Conservation (phyloP, 129 eudicot genomes). For the Arctium lappa region DNA sequence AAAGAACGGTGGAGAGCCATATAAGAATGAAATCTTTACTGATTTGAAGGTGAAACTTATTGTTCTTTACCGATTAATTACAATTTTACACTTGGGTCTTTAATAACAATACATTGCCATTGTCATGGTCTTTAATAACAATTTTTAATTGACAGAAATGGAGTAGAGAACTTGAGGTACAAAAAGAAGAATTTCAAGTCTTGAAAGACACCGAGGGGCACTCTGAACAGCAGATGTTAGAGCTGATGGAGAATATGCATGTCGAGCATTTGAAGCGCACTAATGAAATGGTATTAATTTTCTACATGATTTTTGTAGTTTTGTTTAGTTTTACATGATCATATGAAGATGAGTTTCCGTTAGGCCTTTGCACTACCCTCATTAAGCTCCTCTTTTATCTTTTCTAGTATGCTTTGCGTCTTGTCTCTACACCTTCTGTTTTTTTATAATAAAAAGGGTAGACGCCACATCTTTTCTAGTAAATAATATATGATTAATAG, state of each 20-base stretch:
- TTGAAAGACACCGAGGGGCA: constrained; percentile 22
- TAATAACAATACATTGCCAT: too few species aligned
- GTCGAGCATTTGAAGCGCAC: constrained; percentile 34
- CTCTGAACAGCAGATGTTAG: constrained; percentile 44
- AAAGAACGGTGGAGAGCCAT: constrained; percentile 50
- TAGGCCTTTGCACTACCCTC: too few species aligned
- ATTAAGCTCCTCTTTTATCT: too few species aligned
- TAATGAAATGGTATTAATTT: constrained; percentile 63
- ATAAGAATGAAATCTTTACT: constrained; percentile 43
- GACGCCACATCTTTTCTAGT: too few species aligned
- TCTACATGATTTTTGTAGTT: not conserved
- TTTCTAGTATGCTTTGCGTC: too few species aligned
- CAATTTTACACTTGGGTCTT: not conserved
- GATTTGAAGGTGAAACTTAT: constrained; percentile 17
- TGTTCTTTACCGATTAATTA: not conserved
- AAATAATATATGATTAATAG: too few species aligned
- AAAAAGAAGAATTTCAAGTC: constrained; percentile 29
- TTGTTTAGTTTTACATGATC: not conserved
- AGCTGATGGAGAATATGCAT: constrained; percentile 3
- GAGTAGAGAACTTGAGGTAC: constrained; percentile 48
- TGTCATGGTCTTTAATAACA: not conserved
- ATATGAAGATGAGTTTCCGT: not conserved
- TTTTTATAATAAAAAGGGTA: too few species aligned
- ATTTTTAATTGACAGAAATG: constrained; percentile 46
- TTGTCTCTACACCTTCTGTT: too few species aligned